phyloP scores from a whole-genome alignment of 2,329 filamentous ascomycete species.

The Beauveria pseudobassiana region DNA sequence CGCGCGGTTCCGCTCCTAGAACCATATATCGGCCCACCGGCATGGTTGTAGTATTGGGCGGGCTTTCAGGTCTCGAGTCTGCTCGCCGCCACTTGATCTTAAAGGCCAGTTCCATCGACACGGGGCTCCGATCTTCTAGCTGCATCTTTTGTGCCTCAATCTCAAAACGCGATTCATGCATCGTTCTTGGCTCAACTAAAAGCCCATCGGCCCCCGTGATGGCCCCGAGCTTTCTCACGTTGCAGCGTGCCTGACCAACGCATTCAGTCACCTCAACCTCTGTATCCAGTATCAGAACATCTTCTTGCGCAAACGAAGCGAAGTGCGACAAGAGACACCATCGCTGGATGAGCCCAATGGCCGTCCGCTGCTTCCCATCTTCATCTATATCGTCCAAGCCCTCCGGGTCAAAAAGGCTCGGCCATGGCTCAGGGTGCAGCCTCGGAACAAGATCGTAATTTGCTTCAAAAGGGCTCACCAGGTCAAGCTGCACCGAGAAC shows the following conservation, averaged over 20 bases:
- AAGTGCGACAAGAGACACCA: conserved; percentile 72
- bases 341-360: conserved; percentile 64
- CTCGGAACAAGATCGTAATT: conserved; percentile 82
- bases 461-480: conserved; percentile 82
- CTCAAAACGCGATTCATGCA: conserved; percentile 65
- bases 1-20: conserved; percentile 77
- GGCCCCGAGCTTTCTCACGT: conserved; percentile 30
- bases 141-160: conserved; percentile 67
- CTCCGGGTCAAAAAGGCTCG: conserved; percentile 69
- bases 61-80: conserved; percentile 21
- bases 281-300: conserved; percentile 56
- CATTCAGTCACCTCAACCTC: conserved; percentile 53
- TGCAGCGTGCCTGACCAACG: conserved; percentile 56
- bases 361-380: conserved; percentile 21
- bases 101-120: conserved; percentile 67
- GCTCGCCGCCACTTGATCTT: conserved; percentile 69
- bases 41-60: conserved; percentile 57
- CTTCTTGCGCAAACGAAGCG: conserved; percentile 70
- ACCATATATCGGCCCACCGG: conserved; percentile 74
- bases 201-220: conserved; percentile 33
- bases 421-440: conserved; percentile 73
- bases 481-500: conserved; percentile 58
- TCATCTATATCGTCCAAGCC: conserved; percentile 31
- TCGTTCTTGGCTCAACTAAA: conserved; percentile 55
- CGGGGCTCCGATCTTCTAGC: conserved; percentile 74